Evolutionary conservation across 345 rosid species (phyloP).

Genomic region (Garcia nutans): DNA sequence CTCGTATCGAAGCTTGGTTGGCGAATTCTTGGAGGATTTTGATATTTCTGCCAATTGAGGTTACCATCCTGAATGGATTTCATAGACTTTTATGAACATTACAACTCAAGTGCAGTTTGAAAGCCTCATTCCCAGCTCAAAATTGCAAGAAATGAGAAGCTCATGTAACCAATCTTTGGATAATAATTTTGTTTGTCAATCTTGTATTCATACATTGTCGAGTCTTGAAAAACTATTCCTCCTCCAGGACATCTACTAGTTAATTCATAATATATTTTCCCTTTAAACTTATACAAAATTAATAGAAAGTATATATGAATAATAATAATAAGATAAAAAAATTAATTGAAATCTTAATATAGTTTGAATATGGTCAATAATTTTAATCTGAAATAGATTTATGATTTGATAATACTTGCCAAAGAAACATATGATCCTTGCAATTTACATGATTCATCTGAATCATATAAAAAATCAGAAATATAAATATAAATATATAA

Average conservation of each 20-base stretch:
- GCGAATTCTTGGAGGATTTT: conserved; percentile 20
- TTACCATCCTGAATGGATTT: conserved; percentile 27
- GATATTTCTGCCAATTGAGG: conserved; percentile 36
- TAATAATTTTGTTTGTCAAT: conserved; percentile 20
- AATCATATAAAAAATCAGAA: too few relatives aligned
- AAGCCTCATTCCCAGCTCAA: conserved; percentile 25
- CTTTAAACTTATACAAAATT: too few relatives aligned
- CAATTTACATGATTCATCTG: too few relatives aligned
- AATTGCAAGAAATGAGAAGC: conserved; percentile 24
- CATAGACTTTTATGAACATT: conserved; percentile 24
- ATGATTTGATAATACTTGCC: too few relatives aligned
- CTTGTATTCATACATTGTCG: conserved; percentile 30
- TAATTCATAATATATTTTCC: too few relatives aligned
- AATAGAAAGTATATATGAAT: too few relatives aligned
- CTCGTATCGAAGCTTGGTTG: conserved; percentile 19
- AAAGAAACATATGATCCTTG: too few relatives aligned
- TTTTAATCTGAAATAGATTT: too few relatives aligned
- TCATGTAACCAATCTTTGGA: conserved; percentile 33
- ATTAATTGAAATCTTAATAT: too few relatives aligned
- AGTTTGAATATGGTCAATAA: too few relatives aligned
- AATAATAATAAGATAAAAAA: too few relatives aligned
- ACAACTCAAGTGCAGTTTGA: conserved; percentile 36
- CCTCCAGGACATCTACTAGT: background rate
- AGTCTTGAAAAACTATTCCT: conserved; percentile 10
- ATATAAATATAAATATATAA: too few relatives aligned